phyloP scores from a whole-genome alignment of 75 land plant species.

The Selaginella moellendorffii region DNA sequence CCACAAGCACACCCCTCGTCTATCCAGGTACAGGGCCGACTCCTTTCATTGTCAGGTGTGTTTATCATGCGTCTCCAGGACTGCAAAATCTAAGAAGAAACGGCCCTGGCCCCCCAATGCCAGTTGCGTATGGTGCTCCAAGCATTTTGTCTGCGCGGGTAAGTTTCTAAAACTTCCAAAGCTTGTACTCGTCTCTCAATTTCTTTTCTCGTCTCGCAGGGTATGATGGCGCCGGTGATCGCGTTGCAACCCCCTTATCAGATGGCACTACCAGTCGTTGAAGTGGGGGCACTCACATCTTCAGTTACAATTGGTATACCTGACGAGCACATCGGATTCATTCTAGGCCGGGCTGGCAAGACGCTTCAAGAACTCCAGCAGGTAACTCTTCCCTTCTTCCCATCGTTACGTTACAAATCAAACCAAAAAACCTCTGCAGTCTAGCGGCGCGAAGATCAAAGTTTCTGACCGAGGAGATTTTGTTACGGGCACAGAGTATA shows the following conservation, averaged over 20 bases:
- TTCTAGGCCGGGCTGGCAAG: constrained; percentile 85
- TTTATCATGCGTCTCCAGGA: neutral
- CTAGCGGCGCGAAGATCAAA: neutral
- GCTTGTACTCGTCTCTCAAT: too few species aligned
- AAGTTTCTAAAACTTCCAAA: too few species aligned
- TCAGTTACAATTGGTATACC: constrained; percentile 57
- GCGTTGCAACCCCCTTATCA: constrained; percentile 16
- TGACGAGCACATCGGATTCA: constrained; percentile 77
- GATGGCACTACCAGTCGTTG: constrained; percentile 12
- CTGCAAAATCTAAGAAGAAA: neutral
- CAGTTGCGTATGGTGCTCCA: neutral
- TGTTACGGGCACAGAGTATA: neutral
- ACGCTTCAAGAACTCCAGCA: constrained; percentile 71
- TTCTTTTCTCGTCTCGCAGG: too few species aligned
- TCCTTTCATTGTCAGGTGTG: neutral
- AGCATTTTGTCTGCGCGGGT: neutral
- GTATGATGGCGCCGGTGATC: constrained; percentile 21
- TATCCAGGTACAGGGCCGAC: constrained; percentile 70
- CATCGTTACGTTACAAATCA: neutral
- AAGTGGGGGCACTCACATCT: constrained; percentile 28
- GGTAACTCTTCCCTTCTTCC: constrained; percentile 19
- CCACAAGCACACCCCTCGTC: constrained; percentile 40
- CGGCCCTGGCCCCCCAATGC: neutral
- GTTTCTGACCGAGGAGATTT: neutral
- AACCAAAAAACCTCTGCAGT: too few species aligned